Base-by-base conservation (phyloP, 2,329 filamentous ascomycete genomes). In the Calcarisporium arbuscula region DNA sequence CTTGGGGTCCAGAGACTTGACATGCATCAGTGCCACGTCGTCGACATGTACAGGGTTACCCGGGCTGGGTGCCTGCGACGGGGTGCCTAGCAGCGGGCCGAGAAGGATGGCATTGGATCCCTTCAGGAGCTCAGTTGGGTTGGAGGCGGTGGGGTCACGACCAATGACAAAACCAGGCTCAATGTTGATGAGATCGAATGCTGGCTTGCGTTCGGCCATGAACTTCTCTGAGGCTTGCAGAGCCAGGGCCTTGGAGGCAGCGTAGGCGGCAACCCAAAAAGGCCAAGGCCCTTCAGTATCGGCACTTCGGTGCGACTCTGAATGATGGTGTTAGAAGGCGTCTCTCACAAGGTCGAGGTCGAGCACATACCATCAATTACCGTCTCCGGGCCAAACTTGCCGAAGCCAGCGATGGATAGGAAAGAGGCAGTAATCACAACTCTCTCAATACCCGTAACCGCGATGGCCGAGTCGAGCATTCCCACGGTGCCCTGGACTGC, bases 371-470 rank as follows among this genome's bases (percentile, higher is more conserved):
- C n/a, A n/a, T n/a, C n/a, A n/a, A n/a, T n/a, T n/a, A n/a, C n/a
- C n/a, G n/a, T n/a, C n/a, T n/a, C n/a, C n/a, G n/a, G n/a, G n/a
- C n/a, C n/a, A n/a, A n/a, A n/a, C n/a, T n/a, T n/a, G n/a, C n/a
- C n/a, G n/a, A n/a, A n/a, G n/a, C n/a, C n/a, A n/a, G n/a, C n/a
- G 7, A 51, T 34, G 26, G 56, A 50, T 1, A 41, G 46, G 11
- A 54, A 46, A 2, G 62, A 67, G 5, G 54, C 59, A 3, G 65
- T 68, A 32, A 70, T 61, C n/a, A 68, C 57, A 8, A 69, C 45
- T 12, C 60, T 54, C 36, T 56, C 51, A n/a, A 70, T 51, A 0
- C 46, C 52, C 2, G 47, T 40, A 6, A 35, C 38, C 34, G 57
- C 57, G 12, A 47, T 28, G 2, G 63, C 64, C 1, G 62, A 51